phyloP scores from a whole-genome alignment of 768 basidiomycete species.

The Pisolithus marmoratus region DNA sequence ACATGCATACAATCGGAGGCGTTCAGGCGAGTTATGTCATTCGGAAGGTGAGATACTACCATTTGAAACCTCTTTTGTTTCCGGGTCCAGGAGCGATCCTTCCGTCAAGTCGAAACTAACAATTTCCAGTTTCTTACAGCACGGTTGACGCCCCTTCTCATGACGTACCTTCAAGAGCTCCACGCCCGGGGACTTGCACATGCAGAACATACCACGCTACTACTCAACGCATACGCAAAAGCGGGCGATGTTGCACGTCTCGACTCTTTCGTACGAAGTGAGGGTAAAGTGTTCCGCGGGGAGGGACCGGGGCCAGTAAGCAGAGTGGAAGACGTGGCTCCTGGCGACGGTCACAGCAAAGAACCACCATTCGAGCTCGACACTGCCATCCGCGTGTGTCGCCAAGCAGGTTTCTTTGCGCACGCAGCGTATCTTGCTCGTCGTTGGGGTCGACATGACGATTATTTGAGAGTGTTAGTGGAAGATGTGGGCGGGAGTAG shows the following conservation, averaged over 20 bases:
- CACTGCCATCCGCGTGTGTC: constrained; percentile 93
- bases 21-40: constrained; percentile 95
- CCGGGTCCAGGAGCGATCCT: not conserved
- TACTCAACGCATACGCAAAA: constrained; percentile 97
- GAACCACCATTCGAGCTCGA: constrained; percentile 96
- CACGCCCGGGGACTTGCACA: constrained; percentile 89
- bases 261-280: constrained; percentile 89
- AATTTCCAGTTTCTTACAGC: constrained; percentile 83
- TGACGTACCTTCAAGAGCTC: constrained; percentile 92
- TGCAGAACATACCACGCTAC: constrained; percentile 92
- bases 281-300: constrained; percentile 44
- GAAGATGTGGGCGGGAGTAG: constrained; percentile 64
- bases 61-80: not conserved
- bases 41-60: constrained; percentile 61
- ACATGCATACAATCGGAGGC: constrained; percentile 81
- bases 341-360: constrained; percentile 38
- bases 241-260: constrained; percentile 86
- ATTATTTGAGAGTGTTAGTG: constrained; percentile 89
- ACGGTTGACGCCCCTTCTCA: constrained; percentile 92
- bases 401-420: constrained; percentile 94
- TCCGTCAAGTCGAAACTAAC: not conserved
- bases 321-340: constrained; percentile 4
- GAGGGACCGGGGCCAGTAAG: constrained; percentile 13
- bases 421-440: constrained; percentile 92
- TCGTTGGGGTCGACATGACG: constrained; percentile 88